Evolutionary conservation across 257 asterid genomes (phyloP).

Genomic region (Capsicum chinense): DNA sequence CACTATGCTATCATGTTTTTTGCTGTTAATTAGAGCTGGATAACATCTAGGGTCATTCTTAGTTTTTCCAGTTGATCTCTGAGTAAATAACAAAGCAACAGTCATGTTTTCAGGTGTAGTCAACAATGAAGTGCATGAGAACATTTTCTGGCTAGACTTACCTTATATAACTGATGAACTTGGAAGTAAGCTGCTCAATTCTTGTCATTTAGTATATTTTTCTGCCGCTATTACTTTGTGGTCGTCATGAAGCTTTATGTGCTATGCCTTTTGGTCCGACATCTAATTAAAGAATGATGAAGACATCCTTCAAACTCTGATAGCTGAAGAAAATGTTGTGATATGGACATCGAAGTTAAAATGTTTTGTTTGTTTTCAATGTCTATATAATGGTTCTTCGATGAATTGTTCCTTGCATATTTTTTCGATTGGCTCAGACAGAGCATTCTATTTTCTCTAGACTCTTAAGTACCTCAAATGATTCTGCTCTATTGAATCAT

Average conservation of each 20-base stretch:
- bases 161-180: too few species aligned
- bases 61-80: too few species aligned
- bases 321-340: constrained; percentile 81
- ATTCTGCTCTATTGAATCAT: not conserved
- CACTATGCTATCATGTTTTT: not conserved
- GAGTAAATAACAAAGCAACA: too few species aligned
- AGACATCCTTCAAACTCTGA: constrained; percentile 78
- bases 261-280: constrained; percentile 53
- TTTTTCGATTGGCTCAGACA: not conserved
- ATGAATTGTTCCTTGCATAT: not conserved
- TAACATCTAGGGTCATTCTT: not conserved
- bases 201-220: constrained; percentile 14
- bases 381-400: not conserved
- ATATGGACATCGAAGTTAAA: constrained; percentile 43
- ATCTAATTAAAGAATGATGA: constrained; percentile 91
- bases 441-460: not conserved
- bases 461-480: not conserved
- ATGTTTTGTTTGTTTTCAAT: not conserved
- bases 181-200: too few species aligned
- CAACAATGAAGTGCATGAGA: too few species aligned
- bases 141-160: too few species aligned
- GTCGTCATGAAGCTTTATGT: constrained; percentile 30
- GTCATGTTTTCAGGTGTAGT: too few species aligned
- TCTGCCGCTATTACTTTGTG: not conserved
- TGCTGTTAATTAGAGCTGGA: not conserved